Base-by-base conservation (phyloP, 768 basidiomycete species). In the Coprinellus micaceus region DNA sequence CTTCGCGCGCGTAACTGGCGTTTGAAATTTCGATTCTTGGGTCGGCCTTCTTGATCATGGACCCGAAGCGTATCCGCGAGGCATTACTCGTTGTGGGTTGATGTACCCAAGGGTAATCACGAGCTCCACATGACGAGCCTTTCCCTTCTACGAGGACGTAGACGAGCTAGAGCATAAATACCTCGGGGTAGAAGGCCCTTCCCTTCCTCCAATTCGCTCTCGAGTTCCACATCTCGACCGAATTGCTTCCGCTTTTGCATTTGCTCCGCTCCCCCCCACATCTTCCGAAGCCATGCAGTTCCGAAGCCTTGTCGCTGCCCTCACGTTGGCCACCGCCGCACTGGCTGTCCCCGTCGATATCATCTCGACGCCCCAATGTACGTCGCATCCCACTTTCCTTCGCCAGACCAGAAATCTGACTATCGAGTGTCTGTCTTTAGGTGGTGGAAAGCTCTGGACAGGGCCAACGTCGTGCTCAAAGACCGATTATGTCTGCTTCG, bases 371-470 rank as follows among this genome's bases (percentile, higher is more conserved):
- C 49, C 49, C 6, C 49, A 51, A 37, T 51, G 49, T 51, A 37
- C 17, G 46, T 28, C 43, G 47, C 21, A 28, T 11, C 21, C 9
- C 47, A 25, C 7, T 9, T 19, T 28, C 25, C 6, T 28, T 6
- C 13, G 5, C n/a, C 17, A n/a, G n/a, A n/a, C n/a, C n/a, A n/a
- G n/a, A n/a, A n/a, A 28, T 4, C 4, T 49, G 21, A 17, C 30
- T 4, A 21, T 4, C 28, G 17, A 3, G 2, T 30, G 10, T 15
- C 4, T 17, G 30, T 21, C 10, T 25, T 15, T 30, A 57, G 56
- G 56, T 30, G 56, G 56, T n/a, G 56, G 56, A 6, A 57, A 43
- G 21, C 15, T 25, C 39, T 57, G 49, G 48, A 43, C 46, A 41
- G 56, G 56, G 9, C 28, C 56, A 2, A 57, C 48, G n/a, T 19